phyloP scores from a whole-genome alignment of 2,329 filamentous ascomycete species.

The Penicillium expansum region DNA sequence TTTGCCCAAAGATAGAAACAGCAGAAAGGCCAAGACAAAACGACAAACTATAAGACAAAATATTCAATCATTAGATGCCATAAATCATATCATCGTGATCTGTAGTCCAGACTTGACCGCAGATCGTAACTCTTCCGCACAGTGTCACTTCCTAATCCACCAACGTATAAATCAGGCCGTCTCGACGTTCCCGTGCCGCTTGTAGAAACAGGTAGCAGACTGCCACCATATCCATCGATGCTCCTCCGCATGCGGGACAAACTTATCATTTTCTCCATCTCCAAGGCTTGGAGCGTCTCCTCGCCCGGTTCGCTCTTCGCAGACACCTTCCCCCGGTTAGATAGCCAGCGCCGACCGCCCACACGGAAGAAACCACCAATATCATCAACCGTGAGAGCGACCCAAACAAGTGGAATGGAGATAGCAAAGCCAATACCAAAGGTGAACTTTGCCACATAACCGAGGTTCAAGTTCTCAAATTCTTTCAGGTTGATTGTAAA shows the following conservation, averaged over 20 bases:
- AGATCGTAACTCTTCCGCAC: constrained; percentile 20
- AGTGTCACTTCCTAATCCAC: constrained; percentile 10
- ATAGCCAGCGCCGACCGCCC: constrained; percentile 27
- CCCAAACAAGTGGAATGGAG: constrained; percentile 49
- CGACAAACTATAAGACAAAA: background rate
- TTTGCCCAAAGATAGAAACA: constrained; percentile 1
- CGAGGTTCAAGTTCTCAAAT: constrained; percentile 46
- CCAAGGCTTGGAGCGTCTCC: constrained; percentile 15
- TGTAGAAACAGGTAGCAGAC: constrained; percentile 29
- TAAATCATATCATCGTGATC: constrained; percentile 16
- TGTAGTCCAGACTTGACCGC: constrained; percentile 17
- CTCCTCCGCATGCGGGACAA: constrained; percentile 24
- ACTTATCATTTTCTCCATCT: constrained; percentile 30
- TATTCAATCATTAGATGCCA: background rate
- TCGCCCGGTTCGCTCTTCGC: constrained; percentile 1
- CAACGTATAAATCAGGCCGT: constrained; percentile 10
- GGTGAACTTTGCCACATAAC: constrained; percentile 55
- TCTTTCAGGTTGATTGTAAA: constrained; percentile 56
- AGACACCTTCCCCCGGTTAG: constrained; percentile 6
- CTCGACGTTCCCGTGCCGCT: constrained; percentile 17
- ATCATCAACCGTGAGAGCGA: constrained; percentile 49
- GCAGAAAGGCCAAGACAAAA: background rate
- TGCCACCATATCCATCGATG: constrained; percentile 26
- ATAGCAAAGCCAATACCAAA: constrained; percentile 57
- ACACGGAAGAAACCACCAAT: constrained; percentile 34